phyloP scores from a whole-genome alignment of 1,284 basidiomycete genomes.

The Puccinia coronata region DNA sequence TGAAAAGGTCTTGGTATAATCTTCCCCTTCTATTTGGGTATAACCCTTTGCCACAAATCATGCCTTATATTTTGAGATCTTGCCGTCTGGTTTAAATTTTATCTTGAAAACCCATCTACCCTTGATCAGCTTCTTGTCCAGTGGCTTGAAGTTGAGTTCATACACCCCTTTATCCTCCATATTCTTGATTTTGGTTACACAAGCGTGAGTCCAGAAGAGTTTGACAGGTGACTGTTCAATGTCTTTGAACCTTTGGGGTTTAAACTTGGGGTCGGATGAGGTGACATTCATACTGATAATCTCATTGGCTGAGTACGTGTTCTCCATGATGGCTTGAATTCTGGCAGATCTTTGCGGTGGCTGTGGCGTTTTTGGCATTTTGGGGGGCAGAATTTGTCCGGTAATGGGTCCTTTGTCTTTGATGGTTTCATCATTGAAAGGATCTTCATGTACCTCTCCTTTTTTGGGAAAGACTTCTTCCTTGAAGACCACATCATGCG shows the following conservation, averaged over 20 bases:
- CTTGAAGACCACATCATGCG: neutral
- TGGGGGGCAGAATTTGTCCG: neutral
- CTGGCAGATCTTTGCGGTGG: too few relatives aligned
- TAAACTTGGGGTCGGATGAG: neutral
- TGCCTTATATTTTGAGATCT: neutral
- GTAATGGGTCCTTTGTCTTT: neutral
- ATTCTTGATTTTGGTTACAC: neutral
- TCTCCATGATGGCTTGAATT: neutral
- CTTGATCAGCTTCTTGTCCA: neutral
- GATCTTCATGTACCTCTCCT: neutral
- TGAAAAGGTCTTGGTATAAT: constrained; percentile 1
- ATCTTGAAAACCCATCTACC: constrained; percentile 6
- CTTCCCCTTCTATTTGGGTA: neutral
- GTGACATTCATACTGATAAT: neutral
- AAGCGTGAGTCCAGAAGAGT: neutral
- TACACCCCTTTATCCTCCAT: neutral
- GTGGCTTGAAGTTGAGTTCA: neutral
- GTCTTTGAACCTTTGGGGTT: neutral
- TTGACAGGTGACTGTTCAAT: neutral
- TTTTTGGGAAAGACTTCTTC: neutral
- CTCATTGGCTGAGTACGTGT: neutral
- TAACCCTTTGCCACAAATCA: constrained; percentile 1
- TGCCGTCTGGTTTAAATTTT: neutral
- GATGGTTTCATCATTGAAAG: neutral
- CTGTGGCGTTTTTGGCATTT: neutral